Conservation (phyloP, 1,139 yeast species). For the Ogataea hybrid region DNA sequence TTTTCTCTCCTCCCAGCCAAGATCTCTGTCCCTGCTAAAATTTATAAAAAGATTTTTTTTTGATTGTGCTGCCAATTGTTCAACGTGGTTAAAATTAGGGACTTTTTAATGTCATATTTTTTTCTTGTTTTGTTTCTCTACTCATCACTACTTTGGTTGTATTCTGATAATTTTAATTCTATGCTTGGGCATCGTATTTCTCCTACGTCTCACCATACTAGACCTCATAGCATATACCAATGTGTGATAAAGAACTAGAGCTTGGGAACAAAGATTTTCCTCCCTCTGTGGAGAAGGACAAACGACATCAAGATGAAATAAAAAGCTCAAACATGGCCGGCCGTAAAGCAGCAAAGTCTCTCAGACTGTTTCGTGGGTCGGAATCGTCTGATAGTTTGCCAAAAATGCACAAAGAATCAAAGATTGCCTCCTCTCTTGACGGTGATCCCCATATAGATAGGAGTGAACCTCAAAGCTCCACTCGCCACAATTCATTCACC, state of each 20-base stretch:
- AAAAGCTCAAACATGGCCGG: slow-evolving; percentile 31
- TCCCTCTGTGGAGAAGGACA: background rate
- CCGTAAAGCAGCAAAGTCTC: slow-evolving; percentile 39
- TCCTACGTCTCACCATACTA: background rate
- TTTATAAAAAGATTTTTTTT: slow-evolving; percentile 28
- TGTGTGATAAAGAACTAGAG: slow-evolving; percentile 3
- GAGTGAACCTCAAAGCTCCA: background rate
- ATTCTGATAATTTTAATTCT: slow-evolving; percentile 1
- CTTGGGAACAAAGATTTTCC: slow-evolving; percentile 2
- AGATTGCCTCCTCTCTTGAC: slow-evolving; percentile 1
- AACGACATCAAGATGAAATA: slow-evolving; percentile 8
- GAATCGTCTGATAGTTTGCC: slow-evolving; percentile 14
- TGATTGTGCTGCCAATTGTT: background rate
- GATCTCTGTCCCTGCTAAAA: too few relatives aligned
- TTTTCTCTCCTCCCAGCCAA: slow-evolving; percentile 13
- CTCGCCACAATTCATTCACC: slow-evolving; percentile 12
- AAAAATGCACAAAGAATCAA: background rate
- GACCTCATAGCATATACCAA: background rate
- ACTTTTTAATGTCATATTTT: slow-evolving; percentile 5
- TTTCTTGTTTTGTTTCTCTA: slow-evolving; percentile 8
- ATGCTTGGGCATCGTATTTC: slow-evolving; percentile 3
- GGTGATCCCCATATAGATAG: background rate
- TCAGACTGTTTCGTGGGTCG: slow-evolving; percentile 32
- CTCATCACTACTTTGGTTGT: background rate
- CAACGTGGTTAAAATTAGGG: slow-evolving; percentile 5